Conservation (phyloP, 345 rosid species). For the Streptanthus diversifolius region DNA sequence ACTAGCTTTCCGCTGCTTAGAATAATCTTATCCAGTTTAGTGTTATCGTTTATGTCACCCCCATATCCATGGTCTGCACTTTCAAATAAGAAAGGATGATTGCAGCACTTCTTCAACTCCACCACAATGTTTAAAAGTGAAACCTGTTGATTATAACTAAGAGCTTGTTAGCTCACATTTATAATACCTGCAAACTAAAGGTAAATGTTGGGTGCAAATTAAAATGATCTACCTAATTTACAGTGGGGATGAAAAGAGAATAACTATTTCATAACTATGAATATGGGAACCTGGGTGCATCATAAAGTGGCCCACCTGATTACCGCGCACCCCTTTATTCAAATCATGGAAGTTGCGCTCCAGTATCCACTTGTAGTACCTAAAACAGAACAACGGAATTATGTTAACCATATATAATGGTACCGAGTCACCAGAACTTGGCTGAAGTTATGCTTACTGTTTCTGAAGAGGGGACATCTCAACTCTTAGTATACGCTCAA, state of each 20-base stretch:
- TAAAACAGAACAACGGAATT: conserved; percentile 29
- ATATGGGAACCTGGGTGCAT: conserved; percentile 9
- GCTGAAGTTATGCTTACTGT: conserved; percentile 53
- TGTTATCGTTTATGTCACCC: conserved; percentile 62
- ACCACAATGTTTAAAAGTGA: conserved; percentile 98
- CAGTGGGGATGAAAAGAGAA: neutral
- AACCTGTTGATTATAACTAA: conserved; percentile 47
- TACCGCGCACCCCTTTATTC: conserved; percentile 99
- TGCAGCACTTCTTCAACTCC: conserved; percentile 99
- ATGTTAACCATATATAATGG: neutral
- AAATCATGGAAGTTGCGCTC: conserved; percentile 98
- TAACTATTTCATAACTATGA: conserved; percentile 13
- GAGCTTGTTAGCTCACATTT: conserved; percentile 25
- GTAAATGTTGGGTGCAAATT: neutral
- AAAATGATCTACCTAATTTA: neutral
- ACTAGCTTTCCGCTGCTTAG: conserved; percentile 98
- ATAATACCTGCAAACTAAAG: conserved; percentile 15
- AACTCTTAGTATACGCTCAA: conserved; percentile 97
- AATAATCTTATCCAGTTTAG: conserved; percentile 88
- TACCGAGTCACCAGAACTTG: conserved; percentile 1
- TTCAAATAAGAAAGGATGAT: conserved; percentile 98
- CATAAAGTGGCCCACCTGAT: conserved; percentile 64
- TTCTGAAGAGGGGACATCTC: conserved; percentile 99
- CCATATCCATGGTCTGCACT: conserved; percentile 99
- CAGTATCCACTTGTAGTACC: conserved; percentile 98